phyloP scores from a whole-genome alignment of 2,329 filamentous ascomycete genomes.

The Aspergillus niger region DNA sequence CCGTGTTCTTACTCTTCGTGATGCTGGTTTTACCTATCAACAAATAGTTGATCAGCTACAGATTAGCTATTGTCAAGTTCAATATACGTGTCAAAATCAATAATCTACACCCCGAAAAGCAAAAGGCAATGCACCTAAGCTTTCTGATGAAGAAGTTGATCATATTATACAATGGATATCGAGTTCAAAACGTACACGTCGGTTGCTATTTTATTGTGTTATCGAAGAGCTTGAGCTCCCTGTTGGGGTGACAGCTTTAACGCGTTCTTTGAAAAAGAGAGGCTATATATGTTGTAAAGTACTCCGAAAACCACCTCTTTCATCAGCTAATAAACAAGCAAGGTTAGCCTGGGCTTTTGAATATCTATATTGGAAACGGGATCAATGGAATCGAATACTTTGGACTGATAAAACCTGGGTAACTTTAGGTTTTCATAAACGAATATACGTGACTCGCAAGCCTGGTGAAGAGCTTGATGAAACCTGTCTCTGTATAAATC shows the following conservation, averaged over 20 bases:
- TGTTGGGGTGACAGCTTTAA: background rate
- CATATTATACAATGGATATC: background rate
- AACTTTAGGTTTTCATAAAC: slow-evolving; percentile 15
- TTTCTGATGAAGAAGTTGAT: background rate
- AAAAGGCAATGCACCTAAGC: background rate
- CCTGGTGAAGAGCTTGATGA: slow-evolving; percentile 15
- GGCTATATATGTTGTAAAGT: background rate
- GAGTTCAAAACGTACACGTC: background rate
- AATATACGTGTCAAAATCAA: background rate
- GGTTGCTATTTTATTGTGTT: background rate
- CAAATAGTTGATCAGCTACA: background rate
- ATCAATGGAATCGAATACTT: slow-evolving; percentile 13
- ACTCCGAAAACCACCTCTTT: background rate
- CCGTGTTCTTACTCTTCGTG: background rate
- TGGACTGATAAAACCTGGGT: slow-evolving; percentile 16
- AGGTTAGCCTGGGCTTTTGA: slow-evolving; percentile 9
- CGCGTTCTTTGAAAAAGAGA: background rate
- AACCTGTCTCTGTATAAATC: slow-evolving; percentile 7
- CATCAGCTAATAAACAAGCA: background rate
- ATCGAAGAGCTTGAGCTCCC: background rate
- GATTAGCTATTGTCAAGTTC: background rate
- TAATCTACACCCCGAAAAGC: background rate
- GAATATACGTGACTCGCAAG: slow-evolving; percentile 14
- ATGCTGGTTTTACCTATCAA: background rate
- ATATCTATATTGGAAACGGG: slow-evolving; percentile 6